These are phyloP conservation scores for Corylus americana DNA, from an alignment of 306 rosid genomes.

Conservation along the genomic window DNA sequence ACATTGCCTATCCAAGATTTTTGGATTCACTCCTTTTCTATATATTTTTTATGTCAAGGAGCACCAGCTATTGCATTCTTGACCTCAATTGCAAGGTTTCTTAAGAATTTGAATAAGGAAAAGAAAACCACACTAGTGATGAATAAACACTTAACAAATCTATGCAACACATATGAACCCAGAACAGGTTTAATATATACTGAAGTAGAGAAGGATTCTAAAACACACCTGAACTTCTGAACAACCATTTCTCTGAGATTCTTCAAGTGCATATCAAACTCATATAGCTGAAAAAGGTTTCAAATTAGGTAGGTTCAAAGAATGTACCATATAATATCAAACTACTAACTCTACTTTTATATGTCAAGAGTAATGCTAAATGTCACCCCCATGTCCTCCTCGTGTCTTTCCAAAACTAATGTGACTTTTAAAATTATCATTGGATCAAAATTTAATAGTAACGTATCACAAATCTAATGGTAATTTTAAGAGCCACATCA, in stretches of 20 bases:
- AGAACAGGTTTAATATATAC: not conserved
- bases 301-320: conserved; percentile 5
- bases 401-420: no score
- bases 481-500: no score
- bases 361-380: conserved; percentile 1
- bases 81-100: not conserved
- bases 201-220: not conserved
- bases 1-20: not conserved
- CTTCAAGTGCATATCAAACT: conserved; percentile 54
- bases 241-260: conserved; percentile 59
- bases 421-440: no score
- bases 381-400: no score
- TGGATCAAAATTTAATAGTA: no score
- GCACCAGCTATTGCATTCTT: not conserved
- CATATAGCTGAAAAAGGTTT: conserved; percentile 57
- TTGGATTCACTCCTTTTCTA: not conserved
- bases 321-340: conserved; percentile 17
- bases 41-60: not conserved
- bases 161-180: not conserved
- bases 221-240: conserved; percentile 69
- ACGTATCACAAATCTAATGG: no score
- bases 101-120: not conserved
- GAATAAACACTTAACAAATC: not conserved
- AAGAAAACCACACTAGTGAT: not conserved
- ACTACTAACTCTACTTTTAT: not conserved